Percentiles rank a stretch among this genome's conserved stretches.
These are phyloP conservation scores for Triglochin maritima DNA, from an alignment of 106 monocot genomes.

Conservation along the genomic window DNA sequence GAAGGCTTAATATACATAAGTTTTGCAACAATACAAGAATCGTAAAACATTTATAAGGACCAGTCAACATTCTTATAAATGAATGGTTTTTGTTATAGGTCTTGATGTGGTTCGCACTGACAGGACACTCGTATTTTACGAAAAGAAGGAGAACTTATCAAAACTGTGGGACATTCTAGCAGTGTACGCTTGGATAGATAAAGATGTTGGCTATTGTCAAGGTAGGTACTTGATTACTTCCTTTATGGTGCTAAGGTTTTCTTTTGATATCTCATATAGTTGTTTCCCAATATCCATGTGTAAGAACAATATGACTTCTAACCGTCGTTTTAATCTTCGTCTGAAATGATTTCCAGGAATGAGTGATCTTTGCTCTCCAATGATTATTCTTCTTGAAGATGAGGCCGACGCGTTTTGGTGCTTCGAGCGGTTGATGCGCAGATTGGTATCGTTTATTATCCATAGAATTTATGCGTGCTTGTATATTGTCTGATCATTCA, in stretches of 20 bases:
- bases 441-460: constrained; percentile 45
- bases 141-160: constrained; percentile 21
- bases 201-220: constrained; percentile 25
- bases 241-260: no score
- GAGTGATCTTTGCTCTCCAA: constrained; percentile 97
- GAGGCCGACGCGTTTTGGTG: constrained; percentile 97
- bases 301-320: background rate
- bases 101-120: constrained; percentile 31
- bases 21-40: no score
- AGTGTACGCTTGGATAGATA: constrained; percentile 30
- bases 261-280: no score
- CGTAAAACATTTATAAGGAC: background rate
- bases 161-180: constrained; percentile 27
- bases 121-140: constrained; percentile 24
- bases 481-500: background rate
- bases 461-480: background rate
- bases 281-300: no score
- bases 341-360: constrained; percentile 45
- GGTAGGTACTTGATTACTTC: constrained; percentile 2
- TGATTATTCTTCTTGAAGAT: constrained; percentile 86
- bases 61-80: background rate
- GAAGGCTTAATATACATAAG: no score
- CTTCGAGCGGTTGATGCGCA: constrained; percentile 91
- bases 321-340: background rate
- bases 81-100: constrained; percentile 6